phyloP scores from a whole-genome alignment of 345 rosid genomes.

The Hibiscus trionum region DNA sequence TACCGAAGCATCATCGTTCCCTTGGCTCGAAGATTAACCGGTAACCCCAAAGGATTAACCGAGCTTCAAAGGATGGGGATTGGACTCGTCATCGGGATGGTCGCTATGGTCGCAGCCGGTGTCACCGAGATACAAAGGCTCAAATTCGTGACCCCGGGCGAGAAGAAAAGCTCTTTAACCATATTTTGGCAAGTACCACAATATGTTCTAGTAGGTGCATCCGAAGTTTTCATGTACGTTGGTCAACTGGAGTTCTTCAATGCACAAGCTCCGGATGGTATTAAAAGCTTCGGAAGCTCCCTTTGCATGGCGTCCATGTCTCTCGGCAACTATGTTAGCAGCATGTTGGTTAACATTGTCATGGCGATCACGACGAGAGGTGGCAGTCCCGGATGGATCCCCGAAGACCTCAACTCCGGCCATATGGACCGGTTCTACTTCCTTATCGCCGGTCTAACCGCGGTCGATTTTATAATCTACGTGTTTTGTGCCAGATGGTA shows the following conservation, averaged over 20 bases:
- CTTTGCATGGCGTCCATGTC: constrained; percentile 95
- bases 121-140: constrained; percentile 59
- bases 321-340: constrained; percentile 80
- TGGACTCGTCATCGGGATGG: constrained; percentile 66
- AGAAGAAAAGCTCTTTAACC: constrained; percentile 49
- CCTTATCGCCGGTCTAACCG: constrained; percentile 50
- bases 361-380: constrained; percentile 56
- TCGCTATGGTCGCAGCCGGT: constrained; percentile 82
- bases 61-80: constrained; percentile 89
- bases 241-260: constrained; percentile 91
- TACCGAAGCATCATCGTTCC: constrained; percentile 67
- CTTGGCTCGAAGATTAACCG: constrained; percentile 33
- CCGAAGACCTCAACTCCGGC: constrained; percentile 53
- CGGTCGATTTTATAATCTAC: constrained; percentile 57
- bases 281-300: constrained; percentile 87
- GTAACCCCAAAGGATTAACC: constrained; percentile 47
- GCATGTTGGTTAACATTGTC: constrained; percentile 60
- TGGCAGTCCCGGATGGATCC: constrained; percentile 65
- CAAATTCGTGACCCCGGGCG: constrained; percentile 28
- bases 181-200: constrained; percentile 92
- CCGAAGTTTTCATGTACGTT: constrained; percentile 89
- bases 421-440: constrained; percentile 79
- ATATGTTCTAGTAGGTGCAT: constrained; percentile 67
- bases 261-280: constrained; percentile 84
- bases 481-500: constrained; percentile 70